phyloP scores from a whole-genome alignment of 805 yeast genomes.

The Maudiozyma bulderi region DNA sequence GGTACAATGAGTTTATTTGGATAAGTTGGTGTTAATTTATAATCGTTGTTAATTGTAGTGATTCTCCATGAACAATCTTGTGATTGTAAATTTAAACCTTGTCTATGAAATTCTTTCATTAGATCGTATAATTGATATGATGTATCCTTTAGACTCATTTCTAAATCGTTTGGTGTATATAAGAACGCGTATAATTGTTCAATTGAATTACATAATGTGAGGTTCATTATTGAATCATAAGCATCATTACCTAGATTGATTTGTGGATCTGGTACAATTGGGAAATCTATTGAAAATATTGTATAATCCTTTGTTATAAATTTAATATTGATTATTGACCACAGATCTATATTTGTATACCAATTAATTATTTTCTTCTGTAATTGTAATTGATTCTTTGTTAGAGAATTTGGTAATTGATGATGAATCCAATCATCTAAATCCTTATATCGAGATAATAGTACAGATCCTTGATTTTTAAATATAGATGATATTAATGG shows the following conservation, averaged over 20 bases:
- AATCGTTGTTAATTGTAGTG: conserved; percentile 52
- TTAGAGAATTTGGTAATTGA: not conserved
- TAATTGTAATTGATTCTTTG: not conserved
- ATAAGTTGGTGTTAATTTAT: conserved; percentile 64
- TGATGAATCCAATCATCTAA: conserved; percentile 4
- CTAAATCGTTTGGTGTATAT: conserved; percentile 68
- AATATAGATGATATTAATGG: conserved; percentile 65
- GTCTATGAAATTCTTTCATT: conserved; percentile 57
- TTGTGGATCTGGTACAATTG: conserved; percentile 29
- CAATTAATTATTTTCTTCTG: conserved; percentile 5
- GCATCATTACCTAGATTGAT: conserved; percentile 51
- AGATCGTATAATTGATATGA: conserved; percentile 71
- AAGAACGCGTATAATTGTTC: conserved; percentile 70
- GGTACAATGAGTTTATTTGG: conserved; percentile 68
- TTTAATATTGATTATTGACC: conserved; percentile 46
- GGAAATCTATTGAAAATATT: conserved; percentile 67
- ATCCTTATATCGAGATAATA: conserved; percentile 16
- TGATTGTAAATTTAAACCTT: conserved; percentile 41
- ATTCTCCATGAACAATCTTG: conserved; percentile 52
- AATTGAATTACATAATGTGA: conserved; percentile 47
- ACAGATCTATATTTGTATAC: conserved; percentile 24
- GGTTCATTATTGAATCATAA: conserved; percentile 56
- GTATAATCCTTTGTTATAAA: conserved; percentile 80
- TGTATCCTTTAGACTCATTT: conserved; percentile 32
- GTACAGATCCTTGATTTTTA: conserved; percentile 45